A percentile compares a stretch with the other conserved stretches of the same genome.
These are phyloP conservation scores for Elsinoe australis DNA, from an alignment of 2,329 filamentous ascomycete species.

Conservation along the genomic window DNA sequence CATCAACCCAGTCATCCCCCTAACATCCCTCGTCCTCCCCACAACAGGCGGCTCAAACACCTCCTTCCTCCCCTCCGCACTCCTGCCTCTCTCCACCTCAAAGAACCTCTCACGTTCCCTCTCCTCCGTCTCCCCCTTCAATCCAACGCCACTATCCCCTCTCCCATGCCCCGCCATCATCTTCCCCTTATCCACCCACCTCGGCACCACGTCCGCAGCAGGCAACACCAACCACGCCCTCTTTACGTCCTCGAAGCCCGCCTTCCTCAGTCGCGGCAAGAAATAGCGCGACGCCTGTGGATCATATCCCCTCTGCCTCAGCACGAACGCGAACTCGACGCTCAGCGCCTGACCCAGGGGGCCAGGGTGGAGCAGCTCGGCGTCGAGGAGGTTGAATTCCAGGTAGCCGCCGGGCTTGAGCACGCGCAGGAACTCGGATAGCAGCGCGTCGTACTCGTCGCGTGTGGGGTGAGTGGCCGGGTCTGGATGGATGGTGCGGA, in stretches of 20 bases:
- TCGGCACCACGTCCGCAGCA: conserved; percentile 49
- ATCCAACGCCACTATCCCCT: conserved; percentile 9
- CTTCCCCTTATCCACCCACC: conserved; percentile 30
- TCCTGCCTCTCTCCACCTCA: conserved; percentile 12
- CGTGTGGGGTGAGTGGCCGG: conserved; percentile 35
- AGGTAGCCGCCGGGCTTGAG: conserved; percentile 89
- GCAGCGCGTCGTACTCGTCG: conserved; percentile 82
- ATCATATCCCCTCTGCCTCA: conserved; percentile 86
- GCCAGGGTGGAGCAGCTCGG: conserved; percentile 79
- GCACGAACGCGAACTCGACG: conserved; percentile 84
- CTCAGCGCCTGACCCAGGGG: conserved; percentile 71
- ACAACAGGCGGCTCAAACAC: conserved; percentile 29
- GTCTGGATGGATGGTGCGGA: conserved; percentile 59
- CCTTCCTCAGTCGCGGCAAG: conserved; percentile 62
- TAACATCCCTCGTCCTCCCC: conserved; percentile 31
- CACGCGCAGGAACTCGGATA: conserved; percentile 80
- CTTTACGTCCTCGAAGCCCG: conserved; percentile 72
- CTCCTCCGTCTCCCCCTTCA: background rate
- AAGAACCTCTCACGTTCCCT: conserved; percentile 10
- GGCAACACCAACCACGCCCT: conserved; percentile 86
- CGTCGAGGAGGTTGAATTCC: conserved; percentile 84
- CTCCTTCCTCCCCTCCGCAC: conserved; percentile 22
- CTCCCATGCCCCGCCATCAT: conserved; percentile 8
- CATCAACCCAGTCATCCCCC: conserved; percentile 63
- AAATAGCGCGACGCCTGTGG: conserved; percentile 74